Conservation (phyloP, 1,284 basidiomycete species). For the Cutaneotrichosporon cavernicola region DNA sequence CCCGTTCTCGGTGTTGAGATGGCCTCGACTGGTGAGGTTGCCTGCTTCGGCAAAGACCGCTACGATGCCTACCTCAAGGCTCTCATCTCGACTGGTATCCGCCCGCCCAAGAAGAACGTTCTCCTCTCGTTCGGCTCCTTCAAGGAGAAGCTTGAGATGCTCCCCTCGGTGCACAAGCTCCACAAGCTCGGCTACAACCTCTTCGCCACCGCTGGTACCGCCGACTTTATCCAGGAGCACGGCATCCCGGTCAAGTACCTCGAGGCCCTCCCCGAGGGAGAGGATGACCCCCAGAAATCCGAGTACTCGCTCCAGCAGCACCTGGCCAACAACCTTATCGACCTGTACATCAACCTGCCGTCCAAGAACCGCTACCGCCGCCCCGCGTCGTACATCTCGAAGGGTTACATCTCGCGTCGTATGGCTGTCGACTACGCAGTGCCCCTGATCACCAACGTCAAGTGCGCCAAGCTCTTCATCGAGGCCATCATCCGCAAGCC, state of each 20-base stretch:
- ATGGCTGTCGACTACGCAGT: slow-evolving; percentile 99
- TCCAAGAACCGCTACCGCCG: slow-evolving; percentile 98
- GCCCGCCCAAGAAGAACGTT: slow-evolving; percentile 69
- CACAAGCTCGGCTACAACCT: slow-evolving; percentile 91
- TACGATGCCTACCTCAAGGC: slow-evolving; percentile 99
- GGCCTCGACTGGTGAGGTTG: slow-evolving; percentile 99
- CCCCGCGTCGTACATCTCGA: slow-evolving; percentile 93
- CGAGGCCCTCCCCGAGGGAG: slow-evolving; percentile 75
- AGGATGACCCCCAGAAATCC: slow-evolving; percentile 74
- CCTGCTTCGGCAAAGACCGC: slow-evolving; percentile 95
- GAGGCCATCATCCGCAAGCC: slow-evolving; percentile 92
- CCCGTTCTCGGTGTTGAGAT: slow-evolving; percentile 99
- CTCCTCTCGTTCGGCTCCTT: slow-evolving; percentile 68
- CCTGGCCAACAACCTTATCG: slow-evolving; percentile 91
- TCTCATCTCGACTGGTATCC: slow-evolving; percentile 91
- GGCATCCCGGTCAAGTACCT: slow-evolving; percentile 70
- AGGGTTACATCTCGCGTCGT: slow-evolving; percentile 93
- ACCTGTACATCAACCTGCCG: slow-evolving; percentile 98
- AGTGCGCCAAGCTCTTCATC: slow-evolving; percentile 95
- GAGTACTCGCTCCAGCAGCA: slow-evolving; percentile 95
- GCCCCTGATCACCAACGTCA: slow-evolving; percentile 96
- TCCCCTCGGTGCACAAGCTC: slow-evolving; percentile 96
- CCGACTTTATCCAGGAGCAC: slow-evolving; percentile 83
- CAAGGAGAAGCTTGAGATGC: slow-evolving; percentile 95
- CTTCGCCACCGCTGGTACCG: slow-evolving; percentile 94